Conservation (phyloP, 495 filamentous ascomycete genomes). For the Antarctomyces pellizariae region DNA sequence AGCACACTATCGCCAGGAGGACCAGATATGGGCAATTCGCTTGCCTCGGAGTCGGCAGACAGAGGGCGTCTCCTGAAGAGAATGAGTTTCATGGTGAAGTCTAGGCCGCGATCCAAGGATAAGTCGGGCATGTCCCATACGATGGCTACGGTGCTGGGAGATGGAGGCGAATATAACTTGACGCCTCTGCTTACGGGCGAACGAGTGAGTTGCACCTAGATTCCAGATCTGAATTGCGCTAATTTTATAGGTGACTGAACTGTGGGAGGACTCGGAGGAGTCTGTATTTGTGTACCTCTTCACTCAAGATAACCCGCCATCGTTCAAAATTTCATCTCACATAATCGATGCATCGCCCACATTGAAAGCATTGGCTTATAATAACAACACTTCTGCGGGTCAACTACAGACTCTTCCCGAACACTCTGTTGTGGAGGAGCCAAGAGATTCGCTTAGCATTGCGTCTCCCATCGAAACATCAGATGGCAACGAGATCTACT, state of each 20-base stretch:
- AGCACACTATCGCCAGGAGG: no score
- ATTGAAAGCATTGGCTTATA: conserved; percentile 44
- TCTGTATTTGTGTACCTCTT: conserved; percentile 69
- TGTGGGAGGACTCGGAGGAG: conserved; percentile 77
- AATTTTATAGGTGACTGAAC: conserved; percentile 49
- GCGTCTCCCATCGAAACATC: conserved; percentile 15
- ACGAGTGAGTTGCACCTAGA: no score
- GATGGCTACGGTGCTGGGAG: no score
- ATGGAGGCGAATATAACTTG: no score
- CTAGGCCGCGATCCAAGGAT: no score
- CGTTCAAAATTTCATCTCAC: conserved; percentile 54
- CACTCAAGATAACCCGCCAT: conserved; percentile 41
- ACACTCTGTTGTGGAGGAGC: conserved; percentile 19
- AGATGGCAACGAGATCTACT: conserved; percentile 41
- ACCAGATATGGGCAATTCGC: no score
- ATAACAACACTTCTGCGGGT: conserved; percentile 24
- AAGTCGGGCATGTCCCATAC: no score
- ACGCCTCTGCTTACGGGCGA: no score
- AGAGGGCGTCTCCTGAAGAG: no score
- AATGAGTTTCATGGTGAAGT: no score
- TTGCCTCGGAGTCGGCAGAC: no score
- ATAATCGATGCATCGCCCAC: conserved; percentile 45
- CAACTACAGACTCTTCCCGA: conserved; percentile 18
- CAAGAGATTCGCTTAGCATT: conserved; percentile 14
- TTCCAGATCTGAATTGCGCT: no score